phyloP scores from a whole-genome alignment of 176 grass and related monocot genomes.

The Triticum dicoccoides region DNA sequence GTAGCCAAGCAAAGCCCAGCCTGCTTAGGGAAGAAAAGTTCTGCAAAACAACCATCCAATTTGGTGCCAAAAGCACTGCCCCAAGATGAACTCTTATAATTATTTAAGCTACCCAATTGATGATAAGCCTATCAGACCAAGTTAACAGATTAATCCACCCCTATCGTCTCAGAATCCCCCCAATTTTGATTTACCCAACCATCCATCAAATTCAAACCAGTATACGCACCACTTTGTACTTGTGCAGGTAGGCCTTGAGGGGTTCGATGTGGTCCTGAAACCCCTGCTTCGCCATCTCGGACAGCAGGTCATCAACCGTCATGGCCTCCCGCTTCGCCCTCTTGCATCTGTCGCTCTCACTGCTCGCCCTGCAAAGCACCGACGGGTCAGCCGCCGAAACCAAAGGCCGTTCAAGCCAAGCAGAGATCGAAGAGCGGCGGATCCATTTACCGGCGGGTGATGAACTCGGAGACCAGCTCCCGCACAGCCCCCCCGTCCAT shows the following conservation, averaged over 20 bases:
- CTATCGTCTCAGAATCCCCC: too few relatives aligned
- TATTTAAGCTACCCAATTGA: too few relatives aligned
- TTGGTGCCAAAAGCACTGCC: too few relatives aligned
- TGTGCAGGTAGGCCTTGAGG: conserved; percentile 63
- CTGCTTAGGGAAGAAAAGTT: too few relatives aligned
- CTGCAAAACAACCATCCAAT: too few relatives aligned
- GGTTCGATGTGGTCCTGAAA: conserved; percentile 53
- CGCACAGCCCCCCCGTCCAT: conserved; percentile 69
- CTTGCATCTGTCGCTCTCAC: conserved; percentile 62
- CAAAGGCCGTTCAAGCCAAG: neutral
- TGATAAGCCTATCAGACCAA: too few relatives aligned
- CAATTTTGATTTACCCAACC: too few relatives aligned
- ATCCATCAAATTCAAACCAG: neutral
- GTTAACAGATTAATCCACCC: neutral
- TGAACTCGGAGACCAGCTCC: conserved; percentile 75
- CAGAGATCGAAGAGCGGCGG: conserved; percentile 17
- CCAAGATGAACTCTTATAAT: too few relatives aligned
- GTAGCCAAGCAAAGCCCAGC: too few relatives aligned
- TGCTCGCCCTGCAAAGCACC: conserved; percentile 36
- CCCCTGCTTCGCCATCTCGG: conserved; percentile 66
- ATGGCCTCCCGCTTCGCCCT: conserved; percentile 71
- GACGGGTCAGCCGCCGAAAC: conserved; percentile 13
- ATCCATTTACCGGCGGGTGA: conserved; percentile 26
- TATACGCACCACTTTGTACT: conserved; percentile 57
- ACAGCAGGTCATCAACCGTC: conserved; percentile 58